Base-by-base conservation (phyloP, 2,329 filamentous ascomycete species). In the Colletotrichum lini region DNA sequence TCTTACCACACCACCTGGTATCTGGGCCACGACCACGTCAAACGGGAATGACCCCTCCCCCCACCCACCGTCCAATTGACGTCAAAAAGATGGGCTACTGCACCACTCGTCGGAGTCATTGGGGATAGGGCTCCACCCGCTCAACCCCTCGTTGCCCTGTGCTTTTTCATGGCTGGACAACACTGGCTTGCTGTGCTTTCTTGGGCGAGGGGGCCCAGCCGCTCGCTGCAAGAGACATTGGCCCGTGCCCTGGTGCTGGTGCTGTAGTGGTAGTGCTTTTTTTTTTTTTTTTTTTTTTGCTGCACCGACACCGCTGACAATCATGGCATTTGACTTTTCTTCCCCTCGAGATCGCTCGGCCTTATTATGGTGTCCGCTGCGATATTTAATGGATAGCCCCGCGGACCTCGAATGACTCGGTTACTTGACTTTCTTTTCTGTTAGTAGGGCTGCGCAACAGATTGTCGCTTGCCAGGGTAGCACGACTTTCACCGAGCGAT, bases 21-120 rank as follows among this genome's bases (percentile, higher is more conserved):
- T 23, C 23, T 10, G 26, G 38, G 44, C 38, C 54, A n/a, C 57
- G 15, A 59, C 64, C 44, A 62, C 57, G 64, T 62, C 64, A 67
- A 70, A 70, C 68, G 64, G 44, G 57, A 67, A 63, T 49, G 49
- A 72, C 65, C 69, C 69, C 69, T 69, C 65, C 69, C 68, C 69
- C 69, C 65, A 63, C 63, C 23, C 40, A 35, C 58, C 58, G 47
- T 63, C 53, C 53, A 71, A 72, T 72, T 72, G 69, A 72, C 69
- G 69, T 72, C 69, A 72, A 72, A 69, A 61, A 60, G 52, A 61
- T 52, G 16, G 57, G 69, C 30, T 50, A 26, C 52, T 42, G 69
- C 45, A 63, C 68, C 65, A 63, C 67, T 35, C 30, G 12, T 44
- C 45, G 18, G 53, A 56, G 35, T 40, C n/a, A 42, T 57, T 57